phyloP scores from a whole-genome alignment of 441 rosid species.

The Rhodomyrtus psidioides region DNA sequence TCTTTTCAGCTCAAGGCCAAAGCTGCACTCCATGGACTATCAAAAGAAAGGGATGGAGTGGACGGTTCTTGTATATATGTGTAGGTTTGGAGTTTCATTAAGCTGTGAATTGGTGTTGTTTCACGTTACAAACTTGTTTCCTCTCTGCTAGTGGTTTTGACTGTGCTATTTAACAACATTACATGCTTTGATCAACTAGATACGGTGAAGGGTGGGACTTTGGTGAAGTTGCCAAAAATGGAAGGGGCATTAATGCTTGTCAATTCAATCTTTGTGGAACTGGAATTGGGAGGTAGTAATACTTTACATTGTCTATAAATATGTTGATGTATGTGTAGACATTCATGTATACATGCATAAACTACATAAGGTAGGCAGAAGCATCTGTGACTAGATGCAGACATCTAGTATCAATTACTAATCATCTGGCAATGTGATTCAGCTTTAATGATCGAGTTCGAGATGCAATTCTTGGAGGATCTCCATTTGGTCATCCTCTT shows the following conservation, averaged over 20 bases:
- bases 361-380: not conserved
- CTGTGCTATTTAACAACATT: not conserved
- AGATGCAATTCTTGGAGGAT: conserved; percentile 97
- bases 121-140: not conserved
- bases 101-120: not conserved
- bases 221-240: conserved; percentile 97
- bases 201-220: conserved; percentile 99
- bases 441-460: conserved; percentile 98
- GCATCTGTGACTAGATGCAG: not conserved
- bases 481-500: conserved; percentile 97
- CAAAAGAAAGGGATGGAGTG: conserved; percentile 72
- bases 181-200: conserved; percentile 26
- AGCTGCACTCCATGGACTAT: conserved; percentile 53
- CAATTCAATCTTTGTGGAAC: conserved; percentile 78
- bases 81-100: conserved; percentile 31
- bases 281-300: conserved; percentile 83
- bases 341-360: not conserved
- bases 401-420: not conserved
- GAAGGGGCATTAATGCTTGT: conserved; percentile 87
- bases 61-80: conserved; percentile 79
- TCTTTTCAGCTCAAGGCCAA: conserved; percentile 65
- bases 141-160: not conserved
- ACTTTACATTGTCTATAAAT: conserved; percentile 1
- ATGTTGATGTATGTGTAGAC: not conserved
- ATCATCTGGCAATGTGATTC: conserved; percentile 20